phyloP scores from a whole-genome alignment of 2,329 filamentous ascomycete species.

The Paraphaeosphaeria sporulosa region DNA sequence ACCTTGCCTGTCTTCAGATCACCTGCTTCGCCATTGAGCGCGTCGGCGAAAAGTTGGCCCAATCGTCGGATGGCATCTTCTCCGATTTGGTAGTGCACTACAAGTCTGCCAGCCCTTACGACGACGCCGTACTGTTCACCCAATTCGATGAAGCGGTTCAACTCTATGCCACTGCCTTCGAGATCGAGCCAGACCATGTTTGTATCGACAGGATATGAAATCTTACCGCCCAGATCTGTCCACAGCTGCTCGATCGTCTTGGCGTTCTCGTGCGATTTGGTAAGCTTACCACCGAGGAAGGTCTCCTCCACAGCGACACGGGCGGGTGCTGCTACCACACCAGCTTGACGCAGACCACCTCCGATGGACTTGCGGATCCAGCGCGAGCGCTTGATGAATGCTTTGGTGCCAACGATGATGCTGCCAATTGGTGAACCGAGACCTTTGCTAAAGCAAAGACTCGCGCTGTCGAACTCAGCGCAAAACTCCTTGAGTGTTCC shows the following conservation, averaged over 20 bases:
- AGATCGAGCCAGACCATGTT: constrained; percentile 92
- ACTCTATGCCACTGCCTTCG: constrained; percentile 63
- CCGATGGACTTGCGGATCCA: constrained; percentile 84
- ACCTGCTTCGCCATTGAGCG: constrained; percentile 25
- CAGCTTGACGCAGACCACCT: constrained; percentile 78
- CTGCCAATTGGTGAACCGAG: constrained; percentile 82
- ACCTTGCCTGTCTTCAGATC: constrained; percentile 20
- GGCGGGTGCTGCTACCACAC: constrained; percentile 78
- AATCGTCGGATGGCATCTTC: constrained; percentile 63
- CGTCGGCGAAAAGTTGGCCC: constrained; percentile 28
- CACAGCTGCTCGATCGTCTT: constrained; percentile 70
- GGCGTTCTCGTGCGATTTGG: constrained; percentile 68
- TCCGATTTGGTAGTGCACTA: constrained; percentile 77
- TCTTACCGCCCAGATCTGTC: constrained; percentile 72
- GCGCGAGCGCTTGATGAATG: constrained; percentile 71
- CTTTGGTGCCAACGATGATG: constrained; percentile 68
- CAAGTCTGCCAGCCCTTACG: constrained; percentile 65
- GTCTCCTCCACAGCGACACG: constrained; percentile 81
- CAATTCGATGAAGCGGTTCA: constrained; percentile 61
- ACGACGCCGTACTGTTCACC: constrained; percentile 66
- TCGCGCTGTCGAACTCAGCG: constrained; percentile 75
- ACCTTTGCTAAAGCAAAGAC: constrained; percentile 82
- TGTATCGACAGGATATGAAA: constrained; percentile 77
- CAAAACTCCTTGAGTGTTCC: constrained; percentile 73
- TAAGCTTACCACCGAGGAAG: constrained; percentile 72